Conservation (phyloP, 2,329 filamentous ascomycete genomes). For the Metarhizium guizhouense region DNA sequence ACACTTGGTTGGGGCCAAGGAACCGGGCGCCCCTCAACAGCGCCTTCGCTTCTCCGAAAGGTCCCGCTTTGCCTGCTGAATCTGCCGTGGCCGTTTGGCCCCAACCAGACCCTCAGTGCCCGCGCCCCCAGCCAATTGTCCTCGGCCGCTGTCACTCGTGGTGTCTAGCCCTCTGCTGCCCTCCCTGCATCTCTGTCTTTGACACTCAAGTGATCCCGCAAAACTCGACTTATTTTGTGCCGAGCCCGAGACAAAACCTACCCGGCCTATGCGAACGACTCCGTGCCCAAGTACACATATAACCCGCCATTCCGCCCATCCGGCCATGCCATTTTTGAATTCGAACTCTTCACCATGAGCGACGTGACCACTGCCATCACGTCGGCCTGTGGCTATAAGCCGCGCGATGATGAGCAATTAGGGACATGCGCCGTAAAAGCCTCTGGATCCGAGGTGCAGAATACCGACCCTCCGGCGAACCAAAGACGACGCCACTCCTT, state of each 20-base stretch:
- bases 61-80: too few species aligned
- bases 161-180: background rate
- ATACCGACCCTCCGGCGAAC: conserved; percentile 16
- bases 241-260: too few species aligned
- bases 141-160: conserved; percentile 2
- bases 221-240: background rate
- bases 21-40: too few species aligned
- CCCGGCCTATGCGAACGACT: too few species aligned
- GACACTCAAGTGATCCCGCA: background rate
- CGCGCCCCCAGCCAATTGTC: conserved; percentile 1
- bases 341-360: conserved; percentile 21
- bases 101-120: too few species aligned
- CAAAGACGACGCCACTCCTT: conserved; percentile 47
- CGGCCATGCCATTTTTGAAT: background rate
- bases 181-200: background rate
- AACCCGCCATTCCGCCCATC: background rate
- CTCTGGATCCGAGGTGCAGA: conserved; percentile 31
- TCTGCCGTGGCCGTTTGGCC: too few species aligned
- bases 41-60: too few species aligned
- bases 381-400: conserved; percentile 26
- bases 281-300: background rate
- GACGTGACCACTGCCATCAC: conserved; percentile 29
- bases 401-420: conserved; percentile 15
- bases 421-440: conserved; percentile 28
- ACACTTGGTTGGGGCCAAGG: too few species aligned